Conservation (phyloP, 176 grass and related monocot species). For the Saccharum officinarum region DNA sequence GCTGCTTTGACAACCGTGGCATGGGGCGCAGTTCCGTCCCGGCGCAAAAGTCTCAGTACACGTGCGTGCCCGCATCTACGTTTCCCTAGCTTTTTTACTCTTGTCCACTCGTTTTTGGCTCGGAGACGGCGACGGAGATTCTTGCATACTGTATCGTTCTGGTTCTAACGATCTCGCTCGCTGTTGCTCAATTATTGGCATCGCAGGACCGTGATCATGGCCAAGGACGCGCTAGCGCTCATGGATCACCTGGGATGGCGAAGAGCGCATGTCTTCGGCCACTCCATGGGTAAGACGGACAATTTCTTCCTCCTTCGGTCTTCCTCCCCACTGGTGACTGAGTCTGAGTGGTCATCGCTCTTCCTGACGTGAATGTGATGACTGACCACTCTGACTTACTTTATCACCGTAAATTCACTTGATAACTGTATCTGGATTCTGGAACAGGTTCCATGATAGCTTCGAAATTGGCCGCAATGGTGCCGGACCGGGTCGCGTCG, state of each 20-base stretch:
- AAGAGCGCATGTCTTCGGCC: constrained; percentile 64
- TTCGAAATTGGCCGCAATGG: constrained; percentile 64
- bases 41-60: constrained; percentile 57
- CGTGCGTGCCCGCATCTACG: not conserved
- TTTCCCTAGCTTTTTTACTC: too few species aligned
- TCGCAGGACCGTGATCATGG: constrained; percentile 71
- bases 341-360: not conserved
- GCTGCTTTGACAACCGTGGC: constrained; percentile 90
- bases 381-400: not conserved
- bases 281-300: constrained; percentile 67
- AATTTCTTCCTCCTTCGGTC: not conserved
- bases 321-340: too few species aligned
- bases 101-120: not conserved
- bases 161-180: not conserved
- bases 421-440: not conserved
- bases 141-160: too few species aligned
- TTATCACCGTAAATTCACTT: too few species aligned
- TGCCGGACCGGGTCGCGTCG: constrained; percentile 54
- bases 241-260: constrained; percentile 72
- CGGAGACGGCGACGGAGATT: too few species aligned
- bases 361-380: not conserved
- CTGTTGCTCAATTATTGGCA: constrained; percentile 10
- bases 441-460: constrained; percentile 70
- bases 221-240: constrained; percentile 63
- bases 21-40: constrained; percentile 70